Percentiles rank a stretch among this genome's conserved stretches.
These are phyloP conservation scores for Clarireedia paspali DNA, from an alignment of 2,329 filamentous ascomycete species.

Conservation along the genomic window DNA sequence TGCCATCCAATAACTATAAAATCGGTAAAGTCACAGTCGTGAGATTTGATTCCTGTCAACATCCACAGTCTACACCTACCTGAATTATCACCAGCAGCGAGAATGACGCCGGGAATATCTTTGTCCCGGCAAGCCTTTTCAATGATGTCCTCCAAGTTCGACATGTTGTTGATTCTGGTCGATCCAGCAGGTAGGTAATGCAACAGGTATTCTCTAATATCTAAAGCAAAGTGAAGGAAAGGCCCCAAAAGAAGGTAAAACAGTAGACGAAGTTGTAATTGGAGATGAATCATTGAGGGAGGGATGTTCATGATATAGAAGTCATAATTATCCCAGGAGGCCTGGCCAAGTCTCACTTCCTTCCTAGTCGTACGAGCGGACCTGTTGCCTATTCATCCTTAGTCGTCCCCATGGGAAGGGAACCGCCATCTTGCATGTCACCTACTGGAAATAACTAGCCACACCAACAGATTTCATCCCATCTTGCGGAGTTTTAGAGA, in stretches of 20 bases:
- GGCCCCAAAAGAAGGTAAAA: background rate
- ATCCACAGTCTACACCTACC: conserved; percentile 11
- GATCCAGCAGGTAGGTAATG: background rate
- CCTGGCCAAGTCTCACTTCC: background rate
- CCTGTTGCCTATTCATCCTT: background rate
- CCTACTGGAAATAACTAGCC: background rate
- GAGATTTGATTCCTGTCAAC: background rate
- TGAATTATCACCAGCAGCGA: conserved; percentile 14
- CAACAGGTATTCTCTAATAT: background rate
- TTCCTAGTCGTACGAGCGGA: background rate
- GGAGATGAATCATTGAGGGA: background rate
- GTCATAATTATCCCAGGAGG: background rate
- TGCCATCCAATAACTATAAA: background rate
- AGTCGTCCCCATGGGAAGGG: background rate
- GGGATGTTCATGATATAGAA: background rate
- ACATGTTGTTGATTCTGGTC: conserved; percentile 8
- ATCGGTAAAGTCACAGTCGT: background rate
- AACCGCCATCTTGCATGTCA: background rate
- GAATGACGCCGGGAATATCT: conserved; percentile 18
- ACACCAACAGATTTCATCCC: background rate
- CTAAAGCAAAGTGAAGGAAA: background rate
- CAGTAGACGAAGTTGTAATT: background rate
- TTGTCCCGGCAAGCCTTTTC: conserved; percentile 13
- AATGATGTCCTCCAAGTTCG: conserved; percentile 16
- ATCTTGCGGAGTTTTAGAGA: background rate